Conservation (phyloP, 805 yeast genomes). For the Lachancea meyersii region DNA sequence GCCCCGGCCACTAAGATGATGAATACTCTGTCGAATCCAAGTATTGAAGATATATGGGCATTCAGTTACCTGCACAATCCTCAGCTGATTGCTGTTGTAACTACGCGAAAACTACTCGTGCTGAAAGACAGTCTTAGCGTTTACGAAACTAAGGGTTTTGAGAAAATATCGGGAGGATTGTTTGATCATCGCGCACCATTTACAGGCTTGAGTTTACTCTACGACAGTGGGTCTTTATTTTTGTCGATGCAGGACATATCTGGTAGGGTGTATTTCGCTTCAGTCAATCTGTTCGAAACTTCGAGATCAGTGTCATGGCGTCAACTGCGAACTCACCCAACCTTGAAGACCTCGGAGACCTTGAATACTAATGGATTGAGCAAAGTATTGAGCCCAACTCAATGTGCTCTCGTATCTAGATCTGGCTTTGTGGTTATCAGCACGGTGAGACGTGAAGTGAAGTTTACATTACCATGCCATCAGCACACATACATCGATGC, state of each 20-base stretch:
- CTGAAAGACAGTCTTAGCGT: not conserved
- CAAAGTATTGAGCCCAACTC: not conserved
- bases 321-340: not conserved
- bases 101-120: not conserved
- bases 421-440: not conserved
- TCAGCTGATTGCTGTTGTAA: not conserved
- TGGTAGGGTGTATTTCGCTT: not conserved
- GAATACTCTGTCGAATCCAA: too few species aligned
- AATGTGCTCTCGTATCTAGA: not conserved
- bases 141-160: not conserved
- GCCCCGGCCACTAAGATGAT: too few species aligned
- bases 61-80: not conserved
- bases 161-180: too few species aligned
- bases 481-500: slow-evolving; percentile 2
- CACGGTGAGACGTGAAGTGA: not conserved
- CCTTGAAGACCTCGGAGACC: not conserved
- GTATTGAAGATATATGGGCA: not conserved
- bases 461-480: not conserved
- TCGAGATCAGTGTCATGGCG: not conserved
- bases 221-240: not conserved
- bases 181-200: not conserved
- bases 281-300: not conserved
- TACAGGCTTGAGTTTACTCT: not conserved
- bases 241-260: not conserved
- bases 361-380: not conserved